Conservation (phyloP, 352 stramenopile species). For the Peronospora farinosa region DNA sequence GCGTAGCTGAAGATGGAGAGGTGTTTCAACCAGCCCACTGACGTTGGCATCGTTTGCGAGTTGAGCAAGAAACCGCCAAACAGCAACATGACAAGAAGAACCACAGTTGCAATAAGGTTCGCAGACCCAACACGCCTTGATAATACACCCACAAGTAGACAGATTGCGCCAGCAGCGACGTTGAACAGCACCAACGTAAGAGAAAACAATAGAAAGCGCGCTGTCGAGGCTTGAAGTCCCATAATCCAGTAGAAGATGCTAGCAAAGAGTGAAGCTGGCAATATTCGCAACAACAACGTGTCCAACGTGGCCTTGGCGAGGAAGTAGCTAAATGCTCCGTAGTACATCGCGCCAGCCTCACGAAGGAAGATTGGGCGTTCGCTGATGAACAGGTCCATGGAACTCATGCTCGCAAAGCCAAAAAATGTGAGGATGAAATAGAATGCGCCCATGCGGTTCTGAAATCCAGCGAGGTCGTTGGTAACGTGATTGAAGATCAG, state of each 20-base stretch:
- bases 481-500: constrained; percentile 80
- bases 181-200: constrained; percentile 77
- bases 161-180: constrained; percentile 66
- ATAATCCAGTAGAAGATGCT: constrained; percentile 87
- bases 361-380: constrained; percentile 72
- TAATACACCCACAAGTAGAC: constrained; percentile 64
- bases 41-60: constrained; percentile 65
- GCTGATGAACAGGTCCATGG: constrained; percentile 77
- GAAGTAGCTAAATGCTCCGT: constrained; percentile 74
- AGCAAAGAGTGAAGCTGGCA: constrained; percentile 71
- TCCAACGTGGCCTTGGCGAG: constrained; percentile 69
- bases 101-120: constrained; percentile 67
- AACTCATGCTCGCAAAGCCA: constrained; percentile 78
- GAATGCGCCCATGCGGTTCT: constrained; percentile 79
- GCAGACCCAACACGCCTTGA: constrained; percentile 56
- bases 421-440: constrained; percentile 86
- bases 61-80: constrained; percentile 87
- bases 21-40: constrained; percentile 66
- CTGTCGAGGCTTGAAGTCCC: constrained; percentile 52
- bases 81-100: constrained; percentile 75
- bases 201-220: constrained; percentile 63
- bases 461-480: constrained; percentile 76
- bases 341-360: constrained; percentile 75
- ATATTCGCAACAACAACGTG: constrained; percentile 61
- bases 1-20: constrained; percentile 84